Evolutionary conservation across 208 protist genomes (phyloP), one percentile per base, ranked within the genome.

Genomic region (Angomonas ambiguus): DNA sequence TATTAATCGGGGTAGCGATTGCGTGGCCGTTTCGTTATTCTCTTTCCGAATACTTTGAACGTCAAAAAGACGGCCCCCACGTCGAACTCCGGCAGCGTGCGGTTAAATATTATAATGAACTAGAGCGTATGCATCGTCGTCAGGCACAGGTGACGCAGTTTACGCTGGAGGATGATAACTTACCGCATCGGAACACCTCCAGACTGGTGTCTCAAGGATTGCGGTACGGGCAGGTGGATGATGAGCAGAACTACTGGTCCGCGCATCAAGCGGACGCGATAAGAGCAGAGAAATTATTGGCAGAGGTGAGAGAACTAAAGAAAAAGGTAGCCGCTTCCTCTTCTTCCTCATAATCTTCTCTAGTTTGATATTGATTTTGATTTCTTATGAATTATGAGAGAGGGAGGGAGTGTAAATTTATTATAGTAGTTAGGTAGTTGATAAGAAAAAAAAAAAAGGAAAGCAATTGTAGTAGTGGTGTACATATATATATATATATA

Each of bases 161-260:
- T 20, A 91, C 70, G 65, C 65, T 90, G 20, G 75, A 90, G 62
- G 80, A 94, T 4, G 91, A 96, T 64, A 88, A 91, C 56, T 65
- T 63, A 4, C 32, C 61, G 20, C 79, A 85, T 63, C 85, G 86
- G 45, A 67, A 82, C 28, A 72, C 72, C 10, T 76, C 82, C 0
- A 51, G 70, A 32, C 65, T 93, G 22, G 70, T 70, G n/a, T 64
- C 72, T 0, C 80, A 89, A 65, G 65, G 80, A 0, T 28, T 93
- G 4, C 77, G 79, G 64, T 72, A 75, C 31, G 91, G 91, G 1
- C 65, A 82, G 24, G 45, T 83, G 34, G 87, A 94, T 65, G 71
- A 80, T 65, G 87, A 96, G 38, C 83, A 88, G 55, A 84, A 92
- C 69, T 96, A 96, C 74, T 96, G 91, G 87, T 72, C 84, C 67